phyloP scores from a whole-genome alignment of 2,329 filamentous ascomycete species.

The Triangularia setosa region DNA sequence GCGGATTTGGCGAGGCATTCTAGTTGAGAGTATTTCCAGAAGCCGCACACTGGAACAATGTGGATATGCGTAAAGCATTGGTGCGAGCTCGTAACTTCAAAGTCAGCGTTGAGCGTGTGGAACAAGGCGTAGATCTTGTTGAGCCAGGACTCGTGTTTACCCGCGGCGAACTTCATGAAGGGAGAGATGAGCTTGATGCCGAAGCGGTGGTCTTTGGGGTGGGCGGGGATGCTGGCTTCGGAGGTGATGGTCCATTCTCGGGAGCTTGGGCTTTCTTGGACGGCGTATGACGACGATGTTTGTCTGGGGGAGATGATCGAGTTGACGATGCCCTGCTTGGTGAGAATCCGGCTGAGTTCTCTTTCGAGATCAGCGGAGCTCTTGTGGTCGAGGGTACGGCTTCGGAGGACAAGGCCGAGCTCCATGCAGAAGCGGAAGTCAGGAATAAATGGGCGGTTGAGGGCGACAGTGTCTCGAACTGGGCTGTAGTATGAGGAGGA shows the following conservation, averaged over 20 bases:
- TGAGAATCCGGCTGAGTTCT: constrained; percentile 22
- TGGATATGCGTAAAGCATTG: constrained; percentile 26
- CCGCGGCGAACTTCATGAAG: constrained; percentile 20
- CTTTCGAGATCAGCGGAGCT: constrained; percentile 14
- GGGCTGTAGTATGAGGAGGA: background rate
- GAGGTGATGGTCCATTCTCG: constrained; percentile 21
- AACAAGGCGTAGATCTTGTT: constrained; percentile 11
- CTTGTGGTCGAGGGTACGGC: constrained; percentile 22
- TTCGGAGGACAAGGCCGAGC: constrained; percentile 24
- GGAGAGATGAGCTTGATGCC: constrained; percentile 26
- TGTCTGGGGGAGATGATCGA: constrained; percentile 10
- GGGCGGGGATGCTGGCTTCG: constrained; percentile 20
- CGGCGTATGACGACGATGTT: background rate
- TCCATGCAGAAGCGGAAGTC: constrained; percentile 27
- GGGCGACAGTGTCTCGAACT: background rate
- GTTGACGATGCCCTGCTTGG: constrained; percentile 14
- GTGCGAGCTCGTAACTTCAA: constrained; percentile 24
- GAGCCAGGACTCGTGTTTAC: constrained; percentile 18
- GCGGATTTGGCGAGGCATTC: constrained; percentile 23
- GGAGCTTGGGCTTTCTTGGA: constrained; percentile 6
- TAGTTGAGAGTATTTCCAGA: constrained; percentile 21
- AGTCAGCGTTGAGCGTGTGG: constrained; percentile 21
- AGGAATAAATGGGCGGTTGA: background rate
- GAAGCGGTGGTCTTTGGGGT: constrained; percentile 22
- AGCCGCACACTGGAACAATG: constrained; percentile 19